Conservation (phyloP, 2,329 filamentous ascomycete genomes). For the Pseudophaeomoniella oleicola region DNA sequence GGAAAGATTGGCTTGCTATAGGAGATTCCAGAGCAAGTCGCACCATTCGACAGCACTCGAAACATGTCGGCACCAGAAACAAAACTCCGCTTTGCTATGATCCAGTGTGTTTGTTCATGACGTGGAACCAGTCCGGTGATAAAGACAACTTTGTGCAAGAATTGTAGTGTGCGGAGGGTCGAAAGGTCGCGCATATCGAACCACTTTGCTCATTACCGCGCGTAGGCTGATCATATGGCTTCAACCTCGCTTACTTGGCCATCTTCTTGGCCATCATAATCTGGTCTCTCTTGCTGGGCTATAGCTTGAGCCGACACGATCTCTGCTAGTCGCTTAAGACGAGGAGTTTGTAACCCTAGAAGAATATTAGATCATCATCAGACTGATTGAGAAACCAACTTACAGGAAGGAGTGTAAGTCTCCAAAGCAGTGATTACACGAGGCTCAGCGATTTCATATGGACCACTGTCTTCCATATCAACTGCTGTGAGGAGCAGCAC, state of each 20-base stretch:
- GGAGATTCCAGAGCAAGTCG: too few relatives aligned
- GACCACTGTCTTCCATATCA: slow-evolving; percentile 97
- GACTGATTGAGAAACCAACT: slow-evolving; percentile 24
- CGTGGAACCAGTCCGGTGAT: too few relatives aligned
- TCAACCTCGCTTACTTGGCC: slow-evolving; percentile 3
- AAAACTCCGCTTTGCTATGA: too few relatives aligned
- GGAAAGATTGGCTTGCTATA: too few relatives aligned
- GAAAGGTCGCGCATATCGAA: too few relatives aligned
- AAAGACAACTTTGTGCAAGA: too few relatives aligned
- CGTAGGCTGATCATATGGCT: background rate
- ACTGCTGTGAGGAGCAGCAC: slow-evolving; percentile 85
- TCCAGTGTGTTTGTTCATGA: too few relatives aligned
- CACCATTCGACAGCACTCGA: too few relatives aligned
- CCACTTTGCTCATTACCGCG: too few relatives aligned
- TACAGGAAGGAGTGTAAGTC: slow-evolving; percentile 96
- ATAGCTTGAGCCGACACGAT: slow-evolving; percentile 95
- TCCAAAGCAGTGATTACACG: slow-evolving; percentile 90
- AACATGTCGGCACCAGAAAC: too few relatives aligned
- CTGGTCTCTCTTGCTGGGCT: slow-evolving; percentile 79
- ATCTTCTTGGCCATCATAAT: slow-evolving; percentile 22
- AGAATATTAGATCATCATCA: slow-evolving; percentile 15
- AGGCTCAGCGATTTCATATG: slow-evolving; percentile 96
- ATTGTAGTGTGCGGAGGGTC: too few relatives aligned
- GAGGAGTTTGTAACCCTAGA: slow-evolving; percentile 83
- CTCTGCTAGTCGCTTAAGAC: slow-evolving; percentile 90